Evolutionary conservation across 1,284 basidiomycete species (phyloP).

Genomic region (Chiua sp.): DNA sequence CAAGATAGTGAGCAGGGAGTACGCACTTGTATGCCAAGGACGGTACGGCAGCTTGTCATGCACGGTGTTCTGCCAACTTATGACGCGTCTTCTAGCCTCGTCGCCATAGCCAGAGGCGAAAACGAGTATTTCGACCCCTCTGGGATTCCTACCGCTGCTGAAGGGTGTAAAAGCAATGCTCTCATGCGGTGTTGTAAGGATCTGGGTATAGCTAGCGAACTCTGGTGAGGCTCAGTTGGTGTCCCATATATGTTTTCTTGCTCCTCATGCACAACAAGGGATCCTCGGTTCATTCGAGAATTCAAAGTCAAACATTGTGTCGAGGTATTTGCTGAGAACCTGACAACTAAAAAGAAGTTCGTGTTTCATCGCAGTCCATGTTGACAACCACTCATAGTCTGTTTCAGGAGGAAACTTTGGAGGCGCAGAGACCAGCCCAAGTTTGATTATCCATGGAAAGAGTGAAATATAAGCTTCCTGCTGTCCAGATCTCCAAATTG

Average conservation of each 20-base stretch:
- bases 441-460: conserved; percentile 87
- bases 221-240: conserved; percentile 65
- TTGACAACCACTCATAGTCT: conserved; percentile 5
- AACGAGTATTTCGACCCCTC: conserved; percentile 96
- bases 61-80: not conserved
- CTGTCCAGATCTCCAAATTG: not conserved
- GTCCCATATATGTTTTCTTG: not conserved
- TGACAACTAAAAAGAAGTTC: conserved; percentile 88
- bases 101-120: conserved; percentile 92
- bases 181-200: conserved; percentile 99
- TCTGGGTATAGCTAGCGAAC: conserved; percentile 93
- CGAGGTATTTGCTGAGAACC: conserved; percentile 88
- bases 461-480: conserved; percentile 46
- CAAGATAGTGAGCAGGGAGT: conserved; percentile 91
- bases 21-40: conserved; percentile 93
- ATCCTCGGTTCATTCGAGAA: conserved; percentile 93
- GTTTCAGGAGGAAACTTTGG: conserved; percentile 85
- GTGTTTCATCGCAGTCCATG: conserved; percentile 35
- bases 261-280: conserved; percentile 57
- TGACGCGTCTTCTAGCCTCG: conserved; percentile 60
- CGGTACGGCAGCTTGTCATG: conserved; percentile 54
- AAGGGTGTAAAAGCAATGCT: conserved; percentile 96
- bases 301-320: conserved; percentile 89
- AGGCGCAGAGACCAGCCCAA: conserved; percentile 86
- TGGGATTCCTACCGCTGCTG: conserved; percentile 93